Evolutionary conservation across 305 asterid species (phyloP).

Genomic region (Stenogyne calaminthoides): DNA sequence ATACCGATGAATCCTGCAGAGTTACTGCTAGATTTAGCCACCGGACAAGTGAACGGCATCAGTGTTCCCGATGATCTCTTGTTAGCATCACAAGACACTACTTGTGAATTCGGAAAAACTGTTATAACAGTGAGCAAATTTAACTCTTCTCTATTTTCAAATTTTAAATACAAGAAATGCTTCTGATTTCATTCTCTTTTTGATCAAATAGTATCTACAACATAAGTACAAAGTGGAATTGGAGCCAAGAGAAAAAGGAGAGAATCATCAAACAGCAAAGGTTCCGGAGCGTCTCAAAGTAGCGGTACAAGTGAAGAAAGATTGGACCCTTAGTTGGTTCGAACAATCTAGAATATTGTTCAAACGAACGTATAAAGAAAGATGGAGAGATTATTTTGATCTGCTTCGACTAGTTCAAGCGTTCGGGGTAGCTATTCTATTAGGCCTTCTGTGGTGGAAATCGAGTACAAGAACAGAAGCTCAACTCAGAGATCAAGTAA

Average conservation of each 20-base stretch:
- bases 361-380: conserved; percentile 72
- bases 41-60: conserved; percentile 80
- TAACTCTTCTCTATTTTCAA: no score
- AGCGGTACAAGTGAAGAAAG: conserved; percentile 79
- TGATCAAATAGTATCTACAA: no score
- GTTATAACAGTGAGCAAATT: no score
- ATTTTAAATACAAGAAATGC: no score
- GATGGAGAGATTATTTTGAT: conserved; percentile 88
- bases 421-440: conserved; percentile 72
- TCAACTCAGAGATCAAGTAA: conserved; percentile 89
- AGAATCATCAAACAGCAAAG: conserved; percentile 48
- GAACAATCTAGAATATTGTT: conserved; percentile 68
- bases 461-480: conserved; percentile 72
- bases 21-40: conserved; percentile 85
- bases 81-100: conserved; percentile 40
- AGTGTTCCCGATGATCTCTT: conserved; percentile 68
- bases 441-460: conserved; percentile 98
- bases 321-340: conserved; percentile 76
- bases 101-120: conserved; percentile 51
- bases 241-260: no score
- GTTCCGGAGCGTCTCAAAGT: conserved; percentile 63
- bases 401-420: conserved; percentile 67
- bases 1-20: conserved; percentile 98
- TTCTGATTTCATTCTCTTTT: no score
- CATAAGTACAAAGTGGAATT: no score